These are phyloP conservation scores for Boletus barrowsii DNA, from an alignment of 768 basidiomycete species.

Conservation along the genomic window DNA sequence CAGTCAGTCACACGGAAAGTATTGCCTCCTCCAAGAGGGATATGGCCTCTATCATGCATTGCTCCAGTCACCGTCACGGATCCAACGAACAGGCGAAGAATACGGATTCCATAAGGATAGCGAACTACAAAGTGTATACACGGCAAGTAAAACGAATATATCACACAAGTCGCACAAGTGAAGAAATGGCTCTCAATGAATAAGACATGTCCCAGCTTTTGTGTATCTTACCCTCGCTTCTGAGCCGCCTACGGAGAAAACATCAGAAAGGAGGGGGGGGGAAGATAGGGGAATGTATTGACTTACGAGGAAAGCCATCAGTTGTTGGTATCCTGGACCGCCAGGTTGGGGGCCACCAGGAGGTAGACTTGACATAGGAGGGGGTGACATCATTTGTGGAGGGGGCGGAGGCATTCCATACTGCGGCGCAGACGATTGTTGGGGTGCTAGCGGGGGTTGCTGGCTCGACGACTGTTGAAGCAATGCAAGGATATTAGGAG, in stretches of 20 bases:
- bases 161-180: neutral
- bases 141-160: neutral
- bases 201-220: neutral
- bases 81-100: neutral
- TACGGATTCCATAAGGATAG: slow-evolving; percentile 29
- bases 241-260: slow-evolving; percentile 21
- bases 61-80: neutral
- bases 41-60: no score
- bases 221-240: slow-evolving; percentile 22
- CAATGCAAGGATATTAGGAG: slow-evolving; percentile 68
- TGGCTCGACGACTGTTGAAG: slow-evolving; percentile 51
- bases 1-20: no score
- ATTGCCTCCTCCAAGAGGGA: no score
- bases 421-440: slow-evolving; percentile 25
- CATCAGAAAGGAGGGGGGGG: neutral
- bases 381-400: slow-evolving; percentile 43
- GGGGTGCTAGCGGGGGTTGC: slow-evolving; percentile 31
- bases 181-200: neutral
- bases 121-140: slow-evolving; percentile 16
- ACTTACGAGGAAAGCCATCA: slow-evolving; percentile 69
- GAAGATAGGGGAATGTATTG: slow-evolving; percentile 19
- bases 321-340: slow-evolving; percentile 51
- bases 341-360: slow-evolving; percentile 43
- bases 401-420: slow-evolving; percentile 42
- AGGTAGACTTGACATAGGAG: slow-evolving; percentile 40